Evolutionary conservation across 1,284 basidiomycete species (phyloP).

Genomic region (Sparassis latifolia): DNA sequence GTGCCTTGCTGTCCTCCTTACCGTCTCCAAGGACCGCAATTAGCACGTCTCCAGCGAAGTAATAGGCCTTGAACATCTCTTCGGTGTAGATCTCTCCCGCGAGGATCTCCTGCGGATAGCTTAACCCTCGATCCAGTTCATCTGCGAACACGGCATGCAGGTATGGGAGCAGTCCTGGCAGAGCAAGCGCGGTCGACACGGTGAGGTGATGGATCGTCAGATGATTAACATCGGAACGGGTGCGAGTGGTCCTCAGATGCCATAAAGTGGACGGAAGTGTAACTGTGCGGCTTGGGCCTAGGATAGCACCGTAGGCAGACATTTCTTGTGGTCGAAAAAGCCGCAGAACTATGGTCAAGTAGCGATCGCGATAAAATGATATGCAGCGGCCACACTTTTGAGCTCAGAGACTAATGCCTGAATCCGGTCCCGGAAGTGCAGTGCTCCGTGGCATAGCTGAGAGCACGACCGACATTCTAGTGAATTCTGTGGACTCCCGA

Average conservation of each 20-base stretch:
- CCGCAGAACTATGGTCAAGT: no score
- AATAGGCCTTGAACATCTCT: slow-evolving; percentile 64
- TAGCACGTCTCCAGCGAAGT: slow-evolving; percentile 71
- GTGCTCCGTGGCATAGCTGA: no score
- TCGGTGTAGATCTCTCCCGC: slow-evolving; percentile 38
- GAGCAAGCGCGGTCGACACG: slow-evolving; percentile 34
- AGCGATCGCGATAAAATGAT: no score
- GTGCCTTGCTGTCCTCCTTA: slow-evolving; percentile 13
- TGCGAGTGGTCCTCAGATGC: slow-evolving; percentile 12
- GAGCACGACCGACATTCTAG: no score
- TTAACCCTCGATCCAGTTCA: slow-evolving; percentile 70
- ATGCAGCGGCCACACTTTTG: no score
- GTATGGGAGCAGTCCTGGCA: slow-evolving; percentile 51
- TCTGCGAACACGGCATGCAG: slow-evolving; percentile 63
- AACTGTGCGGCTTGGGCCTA: not conserved
- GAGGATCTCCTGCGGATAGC: slow-evolving; percentile 74
- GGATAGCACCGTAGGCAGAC: slow-evolving; percentile 28
- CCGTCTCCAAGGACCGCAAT: slow-evolving; percentile 49
- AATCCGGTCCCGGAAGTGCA: no score
- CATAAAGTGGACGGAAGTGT: slow-evolving; percentile 23
- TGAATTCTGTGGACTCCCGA: no score
- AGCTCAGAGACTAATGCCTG: no score
- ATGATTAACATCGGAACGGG: slow-evolving; percentile 5
- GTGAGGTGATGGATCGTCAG: slow-evolving; percentile 63
- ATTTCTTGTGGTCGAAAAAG: slow-evolving; percentile 9